Percentiles rank a stretch among this genome's conserved stretches.
Evolutionary conservation across 129 eudicot genomes (phyloP).

Genomic region (Sambucus nigra): DNA sequence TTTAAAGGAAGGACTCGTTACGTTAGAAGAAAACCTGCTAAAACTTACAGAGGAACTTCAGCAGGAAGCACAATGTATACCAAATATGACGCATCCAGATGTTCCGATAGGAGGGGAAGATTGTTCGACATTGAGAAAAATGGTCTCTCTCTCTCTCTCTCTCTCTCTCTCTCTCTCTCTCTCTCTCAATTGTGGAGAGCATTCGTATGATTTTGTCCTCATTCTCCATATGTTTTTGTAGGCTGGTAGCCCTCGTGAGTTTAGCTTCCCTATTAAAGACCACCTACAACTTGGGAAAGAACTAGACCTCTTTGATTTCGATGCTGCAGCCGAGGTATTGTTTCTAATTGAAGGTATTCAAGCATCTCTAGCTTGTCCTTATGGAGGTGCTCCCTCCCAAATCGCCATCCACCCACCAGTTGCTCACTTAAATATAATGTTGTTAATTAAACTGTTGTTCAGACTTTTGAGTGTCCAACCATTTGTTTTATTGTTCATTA

Average conservation of each 20-base stretch:
- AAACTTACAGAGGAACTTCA: constrained; percentile 80
- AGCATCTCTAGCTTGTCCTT: constrained; percentile 5
- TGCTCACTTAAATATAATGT: no score
- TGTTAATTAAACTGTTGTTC: no score
- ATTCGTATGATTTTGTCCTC: neutral
- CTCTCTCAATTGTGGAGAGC: neutral
- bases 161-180: neutral
- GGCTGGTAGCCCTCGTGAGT: constrained; percentile 62
- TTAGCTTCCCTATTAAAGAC: constrained; percentile 64
- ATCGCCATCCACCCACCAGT: no score
- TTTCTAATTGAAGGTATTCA: constrained; percentile 13
- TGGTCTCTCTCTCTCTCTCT: constrained; percentile 24
- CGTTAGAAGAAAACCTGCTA: constrained; percentile 72
- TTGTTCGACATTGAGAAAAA: constrained; percentile 54
- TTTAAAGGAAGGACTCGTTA: constrained; percentile 64
- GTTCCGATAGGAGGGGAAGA: constrained; percentile 91
- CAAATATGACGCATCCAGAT: constrained; percentile 96
- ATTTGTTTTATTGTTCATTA: no score
- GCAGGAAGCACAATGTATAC: constrained; percentile 80
- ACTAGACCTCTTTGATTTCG: constrained; percentile 79
- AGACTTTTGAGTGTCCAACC: no score
- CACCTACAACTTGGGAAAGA: constrained; percentile 91
- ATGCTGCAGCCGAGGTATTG: constrained; percentile 92
- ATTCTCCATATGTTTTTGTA: constrained; percentile 14
- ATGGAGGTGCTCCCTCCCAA: no score